Percentiles rank a stretch among this genome's conserved stretches.
Conservation (phyloP, 2,329 filamentous ascomycete species). For the Neofusicoccum ribis region DNA sequence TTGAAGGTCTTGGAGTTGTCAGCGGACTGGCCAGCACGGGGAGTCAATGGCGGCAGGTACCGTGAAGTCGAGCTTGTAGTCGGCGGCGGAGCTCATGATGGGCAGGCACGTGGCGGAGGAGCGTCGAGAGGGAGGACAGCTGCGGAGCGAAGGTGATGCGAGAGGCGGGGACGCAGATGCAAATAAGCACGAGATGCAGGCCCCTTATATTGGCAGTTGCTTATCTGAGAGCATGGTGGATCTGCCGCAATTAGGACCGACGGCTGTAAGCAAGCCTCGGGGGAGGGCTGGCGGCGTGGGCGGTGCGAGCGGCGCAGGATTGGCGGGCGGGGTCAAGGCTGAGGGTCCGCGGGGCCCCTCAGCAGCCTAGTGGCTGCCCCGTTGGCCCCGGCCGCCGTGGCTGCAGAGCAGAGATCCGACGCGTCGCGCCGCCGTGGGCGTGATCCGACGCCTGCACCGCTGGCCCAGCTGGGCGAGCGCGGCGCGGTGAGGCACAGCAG, state of each 20-base stretch:
- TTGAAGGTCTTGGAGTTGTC: not conserved
- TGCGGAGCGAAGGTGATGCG: not conserved
- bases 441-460: not conserved
- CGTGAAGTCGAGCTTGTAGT: slow-evolving; percentile 14
- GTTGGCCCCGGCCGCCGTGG: no score
- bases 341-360: slow-evolving; percentile 4
- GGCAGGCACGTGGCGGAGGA: not conserved
- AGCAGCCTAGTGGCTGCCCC: not conserved
- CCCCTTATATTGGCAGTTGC: not conserved
- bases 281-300: not conserved
- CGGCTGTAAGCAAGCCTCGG: not conserved
- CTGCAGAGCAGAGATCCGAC: not conserved
- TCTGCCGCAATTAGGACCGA: not conserved
- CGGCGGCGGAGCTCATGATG: not conserved
- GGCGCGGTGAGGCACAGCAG: not conserved
- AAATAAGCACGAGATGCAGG: not conserved
- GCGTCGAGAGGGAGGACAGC: no score
- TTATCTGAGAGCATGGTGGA: not conserved
- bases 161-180: no score
- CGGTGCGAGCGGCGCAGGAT: not conserved
- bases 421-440: not conserved
- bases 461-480: no score
- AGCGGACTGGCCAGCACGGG: not conserved
- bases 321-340: not conserved
- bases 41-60: not conserved